Evolutionary conservation across 2,329 filamentous ascomycete species (phyloP).

Genomic region (Colletotrichum cereale): DNA sequence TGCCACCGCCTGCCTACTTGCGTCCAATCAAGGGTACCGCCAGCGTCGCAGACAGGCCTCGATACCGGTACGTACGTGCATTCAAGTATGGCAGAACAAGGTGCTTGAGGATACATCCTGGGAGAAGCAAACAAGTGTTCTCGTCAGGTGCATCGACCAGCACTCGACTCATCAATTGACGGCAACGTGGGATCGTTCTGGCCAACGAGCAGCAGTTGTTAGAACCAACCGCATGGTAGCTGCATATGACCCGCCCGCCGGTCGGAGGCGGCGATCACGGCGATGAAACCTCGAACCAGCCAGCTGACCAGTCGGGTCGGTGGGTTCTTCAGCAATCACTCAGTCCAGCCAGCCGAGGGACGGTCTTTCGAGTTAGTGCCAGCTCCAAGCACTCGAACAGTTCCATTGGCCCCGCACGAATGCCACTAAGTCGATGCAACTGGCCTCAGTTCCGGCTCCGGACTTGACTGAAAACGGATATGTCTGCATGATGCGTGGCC

Average conservation of each 20-base stretch:
- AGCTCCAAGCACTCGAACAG: constrained; percentile 15
- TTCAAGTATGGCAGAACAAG: not conserved
- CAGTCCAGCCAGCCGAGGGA: constrained; percentile 10
- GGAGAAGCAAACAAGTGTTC: constrained; percentile 24
- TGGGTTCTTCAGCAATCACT: constrained; percentile 29
- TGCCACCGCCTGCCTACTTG: constrained; percentile 18
- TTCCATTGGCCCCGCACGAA: constrained; percentile 32
- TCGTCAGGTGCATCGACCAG: constrained; percentile 30
- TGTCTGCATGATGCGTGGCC: constrained; percentile 32
- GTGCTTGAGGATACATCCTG: constrained; percentile 7
- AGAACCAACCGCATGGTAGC: constrained; percentile 37
- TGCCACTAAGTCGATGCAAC: constrained; percentile 28
- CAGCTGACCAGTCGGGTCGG: constrained; percentile 32
- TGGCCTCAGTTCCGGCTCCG: constrained; percentile 33
- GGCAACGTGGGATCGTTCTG: constrained; percentile 28
- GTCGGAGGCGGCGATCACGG: constrained; percentile 27
- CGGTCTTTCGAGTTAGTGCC: constrained; percentile 2
- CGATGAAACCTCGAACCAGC: constrained; percentile 22
- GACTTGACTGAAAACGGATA: constrained; percentile 32
- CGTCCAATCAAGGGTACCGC: constrained; percentile 30
- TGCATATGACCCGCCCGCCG: constrained; percentile 33
- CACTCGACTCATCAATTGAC: constrained; percentile 17
- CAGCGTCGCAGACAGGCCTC: constrained; percentile 15
- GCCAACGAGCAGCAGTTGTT: constrained; percentile 24
- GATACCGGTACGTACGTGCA: constrained; percentile 12